Evolutionary conservation across 305 asterid genomes (phyloP).

Genomic region (Fraxinus platypoda): DNA sequence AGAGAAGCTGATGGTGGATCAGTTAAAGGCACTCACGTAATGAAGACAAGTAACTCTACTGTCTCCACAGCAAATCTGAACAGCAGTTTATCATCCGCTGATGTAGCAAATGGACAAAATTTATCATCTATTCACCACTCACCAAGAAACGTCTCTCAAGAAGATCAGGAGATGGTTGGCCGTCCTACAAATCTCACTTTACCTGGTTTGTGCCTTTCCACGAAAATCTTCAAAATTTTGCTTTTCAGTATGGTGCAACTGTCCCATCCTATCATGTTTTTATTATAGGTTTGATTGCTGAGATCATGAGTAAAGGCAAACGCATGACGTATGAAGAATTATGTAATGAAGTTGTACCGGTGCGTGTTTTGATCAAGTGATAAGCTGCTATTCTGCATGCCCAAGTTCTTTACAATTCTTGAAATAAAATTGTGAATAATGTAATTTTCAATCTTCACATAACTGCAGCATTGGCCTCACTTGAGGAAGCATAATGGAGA

Average conservation of each 20-base stretch:
- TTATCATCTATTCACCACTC: constrained; percentile 40
- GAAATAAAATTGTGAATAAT: background rate
- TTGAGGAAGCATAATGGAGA: constrained; percentile 95
- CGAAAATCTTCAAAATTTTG: constrained; percentile 3
- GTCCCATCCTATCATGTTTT: constrained; percentile 16
- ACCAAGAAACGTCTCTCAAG: constrained; percentile 59
- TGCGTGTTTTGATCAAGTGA: constrained; percentile 28
- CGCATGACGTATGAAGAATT: constrained; percentile 89
- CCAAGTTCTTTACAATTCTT: constrained; percentile 1
- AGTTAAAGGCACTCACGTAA: constrained; percentile 39
- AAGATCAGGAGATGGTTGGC: constrained; percentile 53
- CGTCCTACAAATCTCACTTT: constrained; percentile 61
- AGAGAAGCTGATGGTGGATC: constrained; percentile 54
- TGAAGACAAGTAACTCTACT: constrained; percentile 39
- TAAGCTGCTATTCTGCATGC: constrained; percentile 16
- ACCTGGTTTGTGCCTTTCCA: constrained; percentile 58
- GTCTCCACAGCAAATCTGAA: constrained; percentile 35
- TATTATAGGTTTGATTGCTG: constrained; percentile 80
- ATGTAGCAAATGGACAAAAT: constrained; percentile 55
- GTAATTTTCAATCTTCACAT: constrained; percentile 4
- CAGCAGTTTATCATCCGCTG: constrained; percentile 53
- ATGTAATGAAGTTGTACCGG: constrained; percentile 87
- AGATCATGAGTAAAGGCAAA: constrained; percentile 87
- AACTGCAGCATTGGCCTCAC: constrained; percentile 83
- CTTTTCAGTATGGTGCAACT: constrained; percentile 15